These are phyloP conservation scores for Crucihimalaya himalaica DNA, from an alignment of 345 rosid species.

Conservation along the genomic window DNA sequence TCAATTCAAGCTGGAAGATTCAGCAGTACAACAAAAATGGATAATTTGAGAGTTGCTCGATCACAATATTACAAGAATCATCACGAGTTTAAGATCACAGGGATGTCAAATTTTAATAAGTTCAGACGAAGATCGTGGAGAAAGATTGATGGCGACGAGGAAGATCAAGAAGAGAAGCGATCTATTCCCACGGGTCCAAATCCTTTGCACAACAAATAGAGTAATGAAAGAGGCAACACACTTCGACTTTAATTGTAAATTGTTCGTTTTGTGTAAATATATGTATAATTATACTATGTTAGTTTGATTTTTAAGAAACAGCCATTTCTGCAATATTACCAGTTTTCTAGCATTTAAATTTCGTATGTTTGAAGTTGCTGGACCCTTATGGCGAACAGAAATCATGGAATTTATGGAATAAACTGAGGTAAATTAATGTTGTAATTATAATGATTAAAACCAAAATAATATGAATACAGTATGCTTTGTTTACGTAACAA, in stretches of 20 bases:
- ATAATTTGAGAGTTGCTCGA: constrained; percentile 8
- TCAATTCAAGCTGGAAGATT: constrained; percentile 25
- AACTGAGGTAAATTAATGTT: background rate
- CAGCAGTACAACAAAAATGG: background rate
- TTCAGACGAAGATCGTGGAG: constrained; percentile 17
- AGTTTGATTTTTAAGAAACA: background rate
- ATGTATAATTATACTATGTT: background rate
- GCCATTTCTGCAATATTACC: no score
- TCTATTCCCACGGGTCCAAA: constrained; percentile 37
- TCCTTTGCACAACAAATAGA: constrained; percentile 39
- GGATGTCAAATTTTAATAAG: constrained; percentile 28
- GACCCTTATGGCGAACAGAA: background rate
- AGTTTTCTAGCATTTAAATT: background rate
- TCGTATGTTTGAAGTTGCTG: background rate
- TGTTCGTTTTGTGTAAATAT: background rate
- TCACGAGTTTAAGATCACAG: constrained; percentile 12
- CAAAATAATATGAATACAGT: background rate
- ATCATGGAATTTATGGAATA: background rate
- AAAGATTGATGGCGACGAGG: constrained; percentile 9
- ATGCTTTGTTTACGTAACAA: background rate
- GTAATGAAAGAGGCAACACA: constrained; percentile 10
- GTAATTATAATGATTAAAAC: background rate
- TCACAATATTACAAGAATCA: constrained; percentile 15
- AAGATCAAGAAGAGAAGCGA: constrained; percentile 36
- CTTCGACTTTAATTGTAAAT: background rate